phyloP scores from a whole-genome alignment of 305 asterid genomes.

The Fraxinus greggii region DNA sequence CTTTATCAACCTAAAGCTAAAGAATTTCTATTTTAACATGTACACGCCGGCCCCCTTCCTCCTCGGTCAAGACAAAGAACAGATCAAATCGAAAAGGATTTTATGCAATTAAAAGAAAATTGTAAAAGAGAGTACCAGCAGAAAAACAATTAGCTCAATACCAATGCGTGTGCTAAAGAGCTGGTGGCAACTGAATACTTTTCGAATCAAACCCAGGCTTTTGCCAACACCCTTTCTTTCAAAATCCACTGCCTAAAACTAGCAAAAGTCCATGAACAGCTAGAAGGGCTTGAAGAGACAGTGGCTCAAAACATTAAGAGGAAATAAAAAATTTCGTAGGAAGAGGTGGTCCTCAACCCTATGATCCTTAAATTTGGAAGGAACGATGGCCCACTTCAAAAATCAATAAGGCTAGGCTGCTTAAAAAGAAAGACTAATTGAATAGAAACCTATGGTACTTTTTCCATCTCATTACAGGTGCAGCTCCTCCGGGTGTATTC shows the following conservation, averaged over 20 bases:
- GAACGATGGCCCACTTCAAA: background rate
- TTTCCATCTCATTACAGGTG: background rate
- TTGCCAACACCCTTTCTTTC: too few species aligned
- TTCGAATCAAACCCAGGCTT: background rate
- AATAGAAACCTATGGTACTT: background rate
- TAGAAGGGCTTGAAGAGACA: background rate
- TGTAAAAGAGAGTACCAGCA: background rate
- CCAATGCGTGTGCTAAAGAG: background rate
- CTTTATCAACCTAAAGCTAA: background rate
- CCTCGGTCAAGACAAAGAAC: background rate
- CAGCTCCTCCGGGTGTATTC: background rate
- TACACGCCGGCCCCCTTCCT: background rate
- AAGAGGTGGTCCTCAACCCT: background rate
- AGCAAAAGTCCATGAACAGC: background rate
- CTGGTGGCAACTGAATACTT: background rate
- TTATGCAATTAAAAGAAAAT: background rate
- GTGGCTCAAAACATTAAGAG: background rate
- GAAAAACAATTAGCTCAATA: background rate
- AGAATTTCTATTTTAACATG: background rate
- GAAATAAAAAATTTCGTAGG: background rate
- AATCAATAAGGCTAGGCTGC: background rate
- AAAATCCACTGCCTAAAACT: background rate
- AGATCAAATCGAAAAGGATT: constrained; percentile 15
- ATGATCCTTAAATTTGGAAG: background rate
- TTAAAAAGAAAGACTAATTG: background rate